Evolutionary conservation across 2,329 filamentous ascomycete species (phyloP).

Genomic region (Verticillium longisporum): DNA sequence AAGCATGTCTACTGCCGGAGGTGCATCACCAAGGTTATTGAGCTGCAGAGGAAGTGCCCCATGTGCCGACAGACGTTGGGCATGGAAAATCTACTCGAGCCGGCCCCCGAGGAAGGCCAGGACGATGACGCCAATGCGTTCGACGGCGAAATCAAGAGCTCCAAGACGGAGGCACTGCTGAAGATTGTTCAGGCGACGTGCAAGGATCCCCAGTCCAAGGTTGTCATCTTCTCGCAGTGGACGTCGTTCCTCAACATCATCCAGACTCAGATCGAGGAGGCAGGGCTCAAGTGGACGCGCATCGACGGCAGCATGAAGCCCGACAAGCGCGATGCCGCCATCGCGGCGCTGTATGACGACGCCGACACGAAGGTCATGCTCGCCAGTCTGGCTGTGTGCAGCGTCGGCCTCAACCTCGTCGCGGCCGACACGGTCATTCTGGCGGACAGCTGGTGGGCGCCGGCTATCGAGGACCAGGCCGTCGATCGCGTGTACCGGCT

Average conservation of each 20-base stretch:
- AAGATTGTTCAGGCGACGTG: constrained; percentile 67
- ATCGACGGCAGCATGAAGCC: constrained; percentile 78
- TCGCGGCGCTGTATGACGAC: constrained; percentile 61
- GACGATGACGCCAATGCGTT: constrained; percentile 42
- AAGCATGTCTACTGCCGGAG: constrained; percentile 70
- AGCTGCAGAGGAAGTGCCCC: constrained; percentile 72
- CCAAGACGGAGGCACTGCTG: constrained; percentile 75
- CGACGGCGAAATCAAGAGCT: constrained; percentile 62
- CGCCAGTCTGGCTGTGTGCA: constrained; percentile 74
- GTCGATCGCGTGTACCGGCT: constrained; percentile 82
- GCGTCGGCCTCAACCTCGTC: constrained; percentile 79
- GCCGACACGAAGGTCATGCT: constrained; percentile 67
- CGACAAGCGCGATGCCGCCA: constrained; percentile 62
- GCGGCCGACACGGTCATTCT: constrained; percentile 81
- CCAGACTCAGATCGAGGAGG: constrained; percentile 56
- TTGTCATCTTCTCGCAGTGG: constrained; percentile 73
- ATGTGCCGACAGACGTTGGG: constrained; percentile 70
- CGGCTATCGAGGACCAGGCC: constrained; percentile 87
- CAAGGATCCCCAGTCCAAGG: constrained; percentile 56
- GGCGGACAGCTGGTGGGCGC: constrained; percentile 83
- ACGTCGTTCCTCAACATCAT: constrained; percentile 68
- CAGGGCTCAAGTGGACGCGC: constrained; percentile 58
- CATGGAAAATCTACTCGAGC: constrained; percentile 55
- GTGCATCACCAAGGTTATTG: constrained; percentile 70
- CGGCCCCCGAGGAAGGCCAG: constrained; percentile 46